Evolutionary conservation across 2,329 filamentous ascomycete genomes (phyloP).

Genomic region (Aulographum hederae): DNA sequence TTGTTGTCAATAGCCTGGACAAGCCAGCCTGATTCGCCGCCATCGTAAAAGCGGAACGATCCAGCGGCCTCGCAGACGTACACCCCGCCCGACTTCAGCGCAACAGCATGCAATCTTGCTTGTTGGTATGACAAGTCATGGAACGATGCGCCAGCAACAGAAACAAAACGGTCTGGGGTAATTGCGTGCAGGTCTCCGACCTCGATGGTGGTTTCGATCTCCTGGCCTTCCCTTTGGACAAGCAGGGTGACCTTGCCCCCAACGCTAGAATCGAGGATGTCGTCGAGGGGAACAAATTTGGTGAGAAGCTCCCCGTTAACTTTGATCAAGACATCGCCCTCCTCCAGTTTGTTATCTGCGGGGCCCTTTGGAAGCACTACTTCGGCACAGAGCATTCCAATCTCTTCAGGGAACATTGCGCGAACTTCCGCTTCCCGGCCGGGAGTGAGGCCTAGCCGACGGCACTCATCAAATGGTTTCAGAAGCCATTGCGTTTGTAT

Average conservation of each 20-base stretch:
- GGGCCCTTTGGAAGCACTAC: slow-evolving; percentile 85
- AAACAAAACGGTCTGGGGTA: slow-evolving; percentile 88
- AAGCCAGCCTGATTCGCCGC: slow-evolving; percentile 79
- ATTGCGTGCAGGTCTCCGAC: slow-evolving; percentile 88
- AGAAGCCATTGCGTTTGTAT: slow-evolving; percentile 95
- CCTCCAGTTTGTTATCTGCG: slow-evolving; percentile 69
- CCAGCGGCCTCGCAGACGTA: slow-evolving; percentile 90
- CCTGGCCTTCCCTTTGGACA: slow-evolving; percentile 74
- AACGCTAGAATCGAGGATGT: slow-evolving; percentile 78
- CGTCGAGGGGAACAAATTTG: slow-evolving; percentile 80
- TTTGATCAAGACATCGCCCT: slow-evolving; percentile 84
- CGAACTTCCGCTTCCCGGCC: slow-evolving; percentile 77
- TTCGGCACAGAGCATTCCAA: slow-evolving; percentile 91
- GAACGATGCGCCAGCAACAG: slow-evolving; percentile 85
- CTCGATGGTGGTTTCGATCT: slow-evolving; percentile 65
- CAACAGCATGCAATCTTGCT: slow-evolving; percentile 84
- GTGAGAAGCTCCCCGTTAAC: slow-evolving; percentile 88
- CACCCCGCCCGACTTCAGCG: slow-evolving; percentile 58
- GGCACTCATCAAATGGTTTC: slow-evolving; percentile 94
- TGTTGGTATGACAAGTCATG: slow-evolving; percentile 96
- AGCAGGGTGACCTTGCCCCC: slow-evolving; percentile 60
- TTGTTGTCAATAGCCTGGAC: slow-evolving; percentile 85
- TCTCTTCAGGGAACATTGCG: slow-evolving; percentile 74
- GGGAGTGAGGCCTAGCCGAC: slow-evolving; percentile 65
- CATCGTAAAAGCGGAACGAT: slow-evolving; percentile 89